These are phyloP conservation scores for Sphagnum contortum DNA, from an alignment of 225 moss, liverwort and hornwort genomes.

Conservation along the genomic window DNA sequence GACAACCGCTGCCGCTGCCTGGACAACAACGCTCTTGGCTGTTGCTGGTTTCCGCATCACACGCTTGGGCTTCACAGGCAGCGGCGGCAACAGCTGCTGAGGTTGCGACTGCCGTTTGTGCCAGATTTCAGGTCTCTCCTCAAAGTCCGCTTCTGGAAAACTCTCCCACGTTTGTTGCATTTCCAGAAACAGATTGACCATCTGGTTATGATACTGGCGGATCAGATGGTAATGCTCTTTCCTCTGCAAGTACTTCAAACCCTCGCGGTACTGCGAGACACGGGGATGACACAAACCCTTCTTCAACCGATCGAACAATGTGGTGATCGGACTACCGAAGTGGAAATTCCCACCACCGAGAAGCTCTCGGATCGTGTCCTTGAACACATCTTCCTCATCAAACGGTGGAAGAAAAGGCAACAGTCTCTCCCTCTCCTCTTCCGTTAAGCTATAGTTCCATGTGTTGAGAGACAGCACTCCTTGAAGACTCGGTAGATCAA, in stretches of 20 bases:
- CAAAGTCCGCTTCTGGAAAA: conserved; percentile 57
- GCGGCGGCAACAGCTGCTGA: conserved; percentile 34
- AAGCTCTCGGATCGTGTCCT: conserved; percentile 51
- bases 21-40: conserved; percentile 29
- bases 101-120: conserved; percentile 48
- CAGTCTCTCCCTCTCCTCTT: conserved; percentile 72
- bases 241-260: conserved; percentile 68
- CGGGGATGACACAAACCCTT: conserved; percentile 76
- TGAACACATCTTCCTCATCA: conserved; percentile 53
- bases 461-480: conserved; percentile 60
- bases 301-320: conserved; percentile 61
- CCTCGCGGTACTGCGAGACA: conserved; percentile 65
- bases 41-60: conserved; percentile 47
- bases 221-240: conserved; percentile 75
- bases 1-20: conserved; percentile 26
- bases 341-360: conserved; percentile 66
- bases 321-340: conserved; percentile 61
- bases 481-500: conserved; percentile 66
- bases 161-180: conserved; percentile 80
- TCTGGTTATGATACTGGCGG: conserved; percentile 74
- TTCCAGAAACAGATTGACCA: conserved; percentile 70
- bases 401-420: conserved; percentile 57
- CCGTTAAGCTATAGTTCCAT: conserved; percentile 76
- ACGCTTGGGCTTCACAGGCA: conserved; percentile 28
- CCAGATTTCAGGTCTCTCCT: conserved; percentile 66